Conservation (phyloP, 257 asterid genomes). For the Paraleonurus japonicus region DNA sequence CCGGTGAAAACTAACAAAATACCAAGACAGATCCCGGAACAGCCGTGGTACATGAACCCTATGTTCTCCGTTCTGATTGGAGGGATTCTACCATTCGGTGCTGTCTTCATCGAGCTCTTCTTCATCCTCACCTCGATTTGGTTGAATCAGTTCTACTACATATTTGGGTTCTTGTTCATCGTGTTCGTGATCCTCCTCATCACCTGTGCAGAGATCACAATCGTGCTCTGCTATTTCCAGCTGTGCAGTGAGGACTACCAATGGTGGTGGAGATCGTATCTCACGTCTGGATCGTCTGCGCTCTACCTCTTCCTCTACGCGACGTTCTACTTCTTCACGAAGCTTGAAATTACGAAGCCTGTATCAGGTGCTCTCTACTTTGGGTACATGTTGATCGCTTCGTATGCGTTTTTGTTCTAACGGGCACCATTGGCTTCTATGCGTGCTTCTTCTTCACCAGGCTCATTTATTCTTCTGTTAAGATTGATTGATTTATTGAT, state of each 20-base stretch:
- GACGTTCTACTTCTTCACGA: slow-evolving; percentile 76
- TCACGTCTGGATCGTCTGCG: slow-evolving; percentile 73
- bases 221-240: slow-evolving; percentile 85
- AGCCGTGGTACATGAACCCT: slow-evolving; percentile 74
- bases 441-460: slow-evolving; percentile 82
- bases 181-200: slow-evolving; percentile 67
- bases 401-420: slow-evolving; percentile 69
- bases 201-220: slow-evolving; percentile 74
- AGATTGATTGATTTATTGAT: slow-evolving; percentile 54
- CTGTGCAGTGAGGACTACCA: slow-evolving; percentile 72
- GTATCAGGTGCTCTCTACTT: slow-evolving; percentile 71
- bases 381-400: slow-evolving; percentile 77
- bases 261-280: slow-evolving; percentile 88
- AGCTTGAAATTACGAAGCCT: slow-evolving; percentile 73
- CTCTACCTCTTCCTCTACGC: slow-evolving; percentile 77
- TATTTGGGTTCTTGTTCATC: slow-evolving; percentile 79
- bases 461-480: slow-evolving; percentile 78
- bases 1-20: slow-evolving; percentile 75
- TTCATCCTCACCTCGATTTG: slow-evolving; percentile 80
- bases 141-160: slow-evolving; percentile 86
- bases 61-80: slow-evolving; percentile 61
- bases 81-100: slow-evolving; percentile 76
- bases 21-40: slow-evolving; percentile 77
- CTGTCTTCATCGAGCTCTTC: slow-evolving; percentile 78
- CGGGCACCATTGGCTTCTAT: slow-evolving; percentile 75